Evolutionary conservation across 495 filamentous ascomycete species (phyloP).

Genomic region (Trichoderma erinaceum): DNA sequence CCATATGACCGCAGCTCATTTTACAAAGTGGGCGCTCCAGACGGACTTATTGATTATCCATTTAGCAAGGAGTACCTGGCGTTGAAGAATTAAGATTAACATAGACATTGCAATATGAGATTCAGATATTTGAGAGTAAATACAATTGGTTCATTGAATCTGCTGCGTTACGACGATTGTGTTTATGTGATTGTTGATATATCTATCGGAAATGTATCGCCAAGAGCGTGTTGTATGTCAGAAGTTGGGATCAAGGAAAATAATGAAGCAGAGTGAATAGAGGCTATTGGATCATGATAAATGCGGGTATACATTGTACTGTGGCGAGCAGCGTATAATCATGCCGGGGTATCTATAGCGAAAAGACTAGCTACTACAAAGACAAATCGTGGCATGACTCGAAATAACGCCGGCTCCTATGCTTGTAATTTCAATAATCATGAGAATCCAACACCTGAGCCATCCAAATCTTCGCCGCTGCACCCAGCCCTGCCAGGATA

Average conservation of each 20-base stretch:
- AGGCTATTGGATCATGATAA: no score
- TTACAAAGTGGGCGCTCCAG: conserved; percentile 39
- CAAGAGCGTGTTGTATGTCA: no score
- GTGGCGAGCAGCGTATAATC: neutral
- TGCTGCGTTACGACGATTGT: no score
- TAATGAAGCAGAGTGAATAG: no score
- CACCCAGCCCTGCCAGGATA: conserved; percentile 11
- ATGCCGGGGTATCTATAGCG: neutral
- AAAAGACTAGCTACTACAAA: neutral
- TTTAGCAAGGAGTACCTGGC: conserved; percentile 25
- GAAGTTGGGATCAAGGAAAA: no score
- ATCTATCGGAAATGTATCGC: no score
- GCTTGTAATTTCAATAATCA: neutral
- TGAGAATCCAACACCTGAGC: neutral
- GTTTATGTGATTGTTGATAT: no score
- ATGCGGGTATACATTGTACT: no score
- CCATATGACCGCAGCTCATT: conserved; percentile 52
- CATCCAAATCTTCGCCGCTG: conserved; percentile 28
- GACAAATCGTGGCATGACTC: neutral
- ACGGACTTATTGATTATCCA: conserved; percentile 60
- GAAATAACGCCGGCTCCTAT: neutral
- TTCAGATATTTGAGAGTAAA: neutral
- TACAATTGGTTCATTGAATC: neutral
- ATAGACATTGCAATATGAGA: neutral
- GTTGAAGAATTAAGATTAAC: neutral